phyloP scores from a whole-genome alignment of 2,329 filamentous ascomycete species.

The Chrysosphaeria jannelii region DNA sequence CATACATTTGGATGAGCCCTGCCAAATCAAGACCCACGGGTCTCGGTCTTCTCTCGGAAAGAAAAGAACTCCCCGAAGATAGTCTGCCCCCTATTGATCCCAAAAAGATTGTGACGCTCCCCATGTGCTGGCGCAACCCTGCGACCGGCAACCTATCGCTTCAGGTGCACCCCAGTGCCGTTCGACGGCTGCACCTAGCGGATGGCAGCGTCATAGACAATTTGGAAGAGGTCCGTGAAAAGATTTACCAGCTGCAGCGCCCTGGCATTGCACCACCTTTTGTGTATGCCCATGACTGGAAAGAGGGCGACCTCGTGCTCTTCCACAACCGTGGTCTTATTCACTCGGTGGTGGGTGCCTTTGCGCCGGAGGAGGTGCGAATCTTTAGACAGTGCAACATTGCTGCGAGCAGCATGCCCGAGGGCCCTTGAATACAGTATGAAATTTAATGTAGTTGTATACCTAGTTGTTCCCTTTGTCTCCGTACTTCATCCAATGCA shows the following conservation, averaged over 20 bases:
- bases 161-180: conserved; percentile 43
- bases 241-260: conserved; percentile 35
- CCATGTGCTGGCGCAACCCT: conserved; percentile 53
- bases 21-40: conserved; percentile 37
- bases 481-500: conserved; percentile 27
- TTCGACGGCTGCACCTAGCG: conserved; percentile 33
- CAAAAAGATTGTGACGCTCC: conserved; percentile 37
- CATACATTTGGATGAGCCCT: conserved; percentile 54
- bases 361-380: conserved; percentile 38
- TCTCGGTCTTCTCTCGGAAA: conserved; percentile 31
- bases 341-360: conserved; percentile 48
- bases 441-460: too few relatives aligned
- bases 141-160: conserved; percentile 36
- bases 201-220: conserved; percentile 40
- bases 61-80: conserved; percentile 20
- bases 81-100: conserved; percentile 35
- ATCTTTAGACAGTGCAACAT: conserved; percentile 57
- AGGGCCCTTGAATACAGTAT: too few relatives aligned
- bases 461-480: conserved; percentile 19
- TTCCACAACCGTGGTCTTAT: conserved; percentile 53
- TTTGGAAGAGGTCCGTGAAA: conserved; percentile 30
- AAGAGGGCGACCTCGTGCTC: conserved; percentile 44
- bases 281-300: conserved; percentile 51
- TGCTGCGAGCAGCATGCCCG: conserved; percentile 20
- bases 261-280: conserved; percentile 37